Conservation (phyloP, 1,284 basidiomycete species). For the Austroboletus niveus region DNA sequence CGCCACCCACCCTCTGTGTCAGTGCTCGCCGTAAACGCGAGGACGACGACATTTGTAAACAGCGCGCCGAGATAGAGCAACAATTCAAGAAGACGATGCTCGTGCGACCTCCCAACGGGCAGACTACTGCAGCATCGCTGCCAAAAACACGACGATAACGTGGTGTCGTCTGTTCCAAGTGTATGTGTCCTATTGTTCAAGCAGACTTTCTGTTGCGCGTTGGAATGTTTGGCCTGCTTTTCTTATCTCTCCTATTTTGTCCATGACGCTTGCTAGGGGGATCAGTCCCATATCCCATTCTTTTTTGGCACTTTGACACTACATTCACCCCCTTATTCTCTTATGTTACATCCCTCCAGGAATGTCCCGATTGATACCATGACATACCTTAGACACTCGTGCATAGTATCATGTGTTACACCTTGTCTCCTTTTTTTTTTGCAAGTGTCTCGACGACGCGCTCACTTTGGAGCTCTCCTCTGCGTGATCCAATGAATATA, state of each 20-base stretch:
- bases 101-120: conserved; percentile 30
- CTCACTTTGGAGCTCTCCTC: no score
- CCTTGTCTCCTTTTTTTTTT: no score
- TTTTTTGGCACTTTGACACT: no score
- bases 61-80: conserved; percentile 68
- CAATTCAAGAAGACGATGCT: conserved; percentile 61
- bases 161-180: no score
- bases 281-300: no score
- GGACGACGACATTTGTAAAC: conserved; percentile 79
- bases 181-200: conserved; percentile 10
- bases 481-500: no score
- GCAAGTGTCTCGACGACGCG: no score
- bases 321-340: no score
- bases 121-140: conserved; percentile 32
- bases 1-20: conserved; percentile 58
- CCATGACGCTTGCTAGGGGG: background rate
- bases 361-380: no score
- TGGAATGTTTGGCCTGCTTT: background rate
- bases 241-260: background rate
- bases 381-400: no score
- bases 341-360: no score
- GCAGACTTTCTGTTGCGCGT: conserved; percentile 9
- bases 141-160: conserved; percentile 15
- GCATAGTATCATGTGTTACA: no score
- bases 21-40: conserved; percentile 58